Evolutionary conservation across 495 filamentous ascomycete species (phyloP).

Genomic region (Aspergillus mulundensis): DNA sequence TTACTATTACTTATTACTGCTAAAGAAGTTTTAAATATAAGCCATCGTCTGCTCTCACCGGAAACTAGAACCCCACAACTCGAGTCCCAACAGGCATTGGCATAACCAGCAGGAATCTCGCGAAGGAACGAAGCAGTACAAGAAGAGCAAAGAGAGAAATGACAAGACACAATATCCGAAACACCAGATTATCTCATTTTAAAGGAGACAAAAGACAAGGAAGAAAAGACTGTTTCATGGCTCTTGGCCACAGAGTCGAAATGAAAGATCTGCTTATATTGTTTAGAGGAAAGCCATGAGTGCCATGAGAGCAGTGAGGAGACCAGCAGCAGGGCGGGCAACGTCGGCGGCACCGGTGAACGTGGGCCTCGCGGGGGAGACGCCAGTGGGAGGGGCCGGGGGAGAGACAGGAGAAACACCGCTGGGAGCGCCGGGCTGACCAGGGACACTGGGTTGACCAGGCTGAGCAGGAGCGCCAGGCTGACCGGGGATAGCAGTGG

Average conservation of each 20-base stretch:
- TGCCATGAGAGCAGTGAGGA: slow-evolving; percentile 37
- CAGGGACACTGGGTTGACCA: background rate
- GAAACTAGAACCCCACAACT: background rate
- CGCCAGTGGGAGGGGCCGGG: slow-evolving; percentile 11
- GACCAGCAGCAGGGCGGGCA: slow-evolving; percentile 33
- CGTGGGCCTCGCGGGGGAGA: slow-evolving; percentile 18
- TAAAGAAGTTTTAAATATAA: background rate
- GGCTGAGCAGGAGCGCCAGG: background rate
- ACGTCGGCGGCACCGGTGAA: slow-evolving; percentile 35
- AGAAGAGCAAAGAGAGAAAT: background rate
- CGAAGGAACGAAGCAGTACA: background rate
- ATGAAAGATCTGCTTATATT: background rate
- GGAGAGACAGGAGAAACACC: slow-evolving; percentile 2
- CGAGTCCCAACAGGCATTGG: background rate
- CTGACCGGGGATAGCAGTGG: background rate
- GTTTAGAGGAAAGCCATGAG: slow-evolving; percentile 37
- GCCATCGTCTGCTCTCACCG: background rate
- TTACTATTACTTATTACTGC: background rate
- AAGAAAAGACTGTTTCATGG: background rate
- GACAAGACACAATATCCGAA: slow-evolving; percentile 1
- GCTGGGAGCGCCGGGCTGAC: background rate
- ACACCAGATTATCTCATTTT: slow-evolving; percentile 6
- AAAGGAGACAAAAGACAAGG: background rate
- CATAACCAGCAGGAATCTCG: background rate
- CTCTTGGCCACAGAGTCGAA: background rate